Evolutionary conservation across 306 rosid genomes (phyloP).

Genomic region (Fragaria ananassa): DNA sequence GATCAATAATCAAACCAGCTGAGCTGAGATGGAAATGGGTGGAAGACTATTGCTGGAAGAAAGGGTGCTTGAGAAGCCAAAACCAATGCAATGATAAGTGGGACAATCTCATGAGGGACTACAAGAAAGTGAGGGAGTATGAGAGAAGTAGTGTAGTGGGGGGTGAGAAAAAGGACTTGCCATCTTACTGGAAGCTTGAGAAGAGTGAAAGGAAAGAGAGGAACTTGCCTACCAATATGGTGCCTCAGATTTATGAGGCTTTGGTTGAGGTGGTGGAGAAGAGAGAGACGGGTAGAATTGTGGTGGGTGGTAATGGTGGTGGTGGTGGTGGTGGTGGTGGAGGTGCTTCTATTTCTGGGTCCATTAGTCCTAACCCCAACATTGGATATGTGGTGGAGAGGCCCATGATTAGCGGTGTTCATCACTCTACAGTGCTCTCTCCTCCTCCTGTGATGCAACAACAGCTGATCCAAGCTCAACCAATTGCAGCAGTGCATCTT

Average conservation of each 20-base stretch:
- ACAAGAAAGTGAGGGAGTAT: slow-evolving; percentile 50
- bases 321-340: background rate
- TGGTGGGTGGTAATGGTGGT: background rate
- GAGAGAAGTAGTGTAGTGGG: slow-evolving; percentile 18
- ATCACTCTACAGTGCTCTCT: slow-evolving; percentile 13
- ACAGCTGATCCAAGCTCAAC: slow-evolving; percentile 20
- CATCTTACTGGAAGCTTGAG: slow-evolving; percentile 44
- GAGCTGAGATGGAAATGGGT: slow-evolving; percentile 60
- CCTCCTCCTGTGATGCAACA: slow-evolving; percentile 17
- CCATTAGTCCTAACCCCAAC: slow-evolving; percentile 9
- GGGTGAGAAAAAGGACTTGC: background rate
- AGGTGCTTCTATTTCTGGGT: slow-evolving; percentile 16
- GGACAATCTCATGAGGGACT: slow-evolving; percentile 54
- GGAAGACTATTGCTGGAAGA: slow-evolving; percentile 44
- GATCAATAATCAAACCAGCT: slow-evolving; percentile 25
- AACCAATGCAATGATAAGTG: slow-evolving; percentile 57
- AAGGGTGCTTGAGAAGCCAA: slow-evolving; percentile 45
- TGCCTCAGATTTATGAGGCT: slow-evolving; percentile 41
- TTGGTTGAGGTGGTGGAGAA: slow-evolving; percentile 41
- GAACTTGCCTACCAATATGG: slow-evolving; percentile 44
- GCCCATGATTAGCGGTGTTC: background rate
- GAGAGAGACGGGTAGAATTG: slow-evolving; percentile 16
- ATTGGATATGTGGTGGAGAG: slow-evolving; percentile 20
- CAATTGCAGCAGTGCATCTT: slow-evolving; percentile 17
- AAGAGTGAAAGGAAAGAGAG: slow-evolving; percentile 42